Evolutionary conservation across 176 grass and related monocot genomes (phyloP), one percentile per base, ranked within the genome.

Genomic region (Chrysopogon serrulatus): DNA sequence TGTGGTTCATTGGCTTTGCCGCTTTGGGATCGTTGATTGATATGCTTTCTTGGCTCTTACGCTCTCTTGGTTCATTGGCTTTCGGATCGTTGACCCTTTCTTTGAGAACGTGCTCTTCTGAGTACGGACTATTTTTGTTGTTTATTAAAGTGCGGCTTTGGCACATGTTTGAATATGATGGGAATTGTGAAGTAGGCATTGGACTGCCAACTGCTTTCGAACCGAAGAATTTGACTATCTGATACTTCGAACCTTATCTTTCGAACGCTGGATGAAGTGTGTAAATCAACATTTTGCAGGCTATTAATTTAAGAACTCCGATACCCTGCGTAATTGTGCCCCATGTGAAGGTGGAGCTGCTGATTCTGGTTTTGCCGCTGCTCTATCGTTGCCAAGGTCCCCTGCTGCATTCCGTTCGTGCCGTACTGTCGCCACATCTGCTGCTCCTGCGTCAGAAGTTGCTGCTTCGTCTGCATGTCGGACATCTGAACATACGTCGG

Each of bases 401-500:
- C 44, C 24, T 83, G 93, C 35, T 75, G 56, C 85, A 92, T 96
- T 10, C 87, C 91, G 30, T 89, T 89, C 21, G 34, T 76, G 2
- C 82, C 87, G 24, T 96, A 96, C 26, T 83, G 93, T 39, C 86
- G 68, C 96, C 93, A 96, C 34, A 83, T 47, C 36, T 68, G 78
- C 74, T 92, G 85, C 85, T 99, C 96, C 84, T 89, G 78, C 37
- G 56, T 48, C 57, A 99, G 23, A 27, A 87, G 53, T 11, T 77
- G 57, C 65, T 92, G 96, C 80, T 96, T 99, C 74, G 44, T 90
- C 83, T 92, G 72, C 85, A 96, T 84, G 21, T 98, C 96, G 6
- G 93, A 92, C 93, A 98, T 92, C 88, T 98, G 93, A 76, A 96
- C 96, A 45, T 94, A 99, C 18, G 89, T 60, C 13, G 96, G 93